phyloP scores from a whole-genome alignment of 805 yeast species.

The Teunomyces funiuensis region DNA sequence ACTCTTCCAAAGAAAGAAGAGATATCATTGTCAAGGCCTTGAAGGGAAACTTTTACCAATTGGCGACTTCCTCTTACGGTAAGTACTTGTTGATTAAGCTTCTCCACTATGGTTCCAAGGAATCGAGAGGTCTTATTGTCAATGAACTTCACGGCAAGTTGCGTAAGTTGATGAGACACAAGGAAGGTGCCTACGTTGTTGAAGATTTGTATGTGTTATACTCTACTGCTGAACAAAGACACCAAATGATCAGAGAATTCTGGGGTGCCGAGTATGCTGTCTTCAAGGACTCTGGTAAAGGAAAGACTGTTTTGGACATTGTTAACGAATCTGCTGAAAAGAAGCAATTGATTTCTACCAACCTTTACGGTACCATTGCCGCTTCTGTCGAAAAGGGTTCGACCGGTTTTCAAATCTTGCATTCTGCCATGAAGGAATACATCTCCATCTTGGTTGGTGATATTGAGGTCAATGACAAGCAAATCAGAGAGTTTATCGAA shows the following conservation, averaged over 20 bases:
- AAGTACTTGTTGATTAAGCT: conserved; percentile 86
- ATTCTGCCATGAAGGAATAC: conserved; percentile 93
- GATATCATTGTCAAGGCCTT: conserved; percentile 64
- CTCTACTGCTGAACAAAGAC: conserved; percentile 78
- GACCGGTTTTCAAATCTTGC: conserved; percentile 92
- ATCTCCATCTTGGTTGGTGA: conserved; percentile 65
- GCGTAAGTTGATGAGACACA: conserved; percentile 91
- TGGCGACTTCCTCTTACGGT: conserved; percentile 93
- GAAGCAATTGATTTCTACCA: conserved; percentile 69
- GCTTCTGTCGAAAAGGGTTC: conserved; percentile 95
- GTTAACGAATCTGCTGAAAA: conserved; percentile 71
- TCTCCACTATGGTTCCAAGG: conserved; percentile 87
- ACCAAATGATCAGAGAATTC: conserved; percentile 91
- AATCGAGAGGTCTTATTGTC: conserved; percentile 70
- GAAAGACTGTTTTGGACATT: conserved; percentile 63
- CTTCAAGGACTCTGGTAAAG: conserved; percentile 72
- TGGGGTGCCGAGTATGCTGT: conserved; percentile 96
- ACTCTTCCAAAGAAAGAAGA: conserved; percentile 77
- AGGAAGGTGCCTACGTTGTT: conserved; percentile 97
- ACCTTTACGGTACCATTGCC: conserved; percentile 77
- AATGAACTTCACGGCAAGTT: conserved; percentile 88
- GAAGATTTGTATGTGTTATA: conserved; percentile 89
- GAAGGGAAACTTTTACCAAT: conserved; percentile 71
- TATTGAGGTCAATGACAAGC: conserved; percentile 45
- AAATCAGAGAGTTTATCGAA: conserved; percentile 79